These are phyloP conservation scores for Stramenopiles sp. DNA, from an alignment of 352 stramenopile species.

Conservation along the genomic window DNA sequence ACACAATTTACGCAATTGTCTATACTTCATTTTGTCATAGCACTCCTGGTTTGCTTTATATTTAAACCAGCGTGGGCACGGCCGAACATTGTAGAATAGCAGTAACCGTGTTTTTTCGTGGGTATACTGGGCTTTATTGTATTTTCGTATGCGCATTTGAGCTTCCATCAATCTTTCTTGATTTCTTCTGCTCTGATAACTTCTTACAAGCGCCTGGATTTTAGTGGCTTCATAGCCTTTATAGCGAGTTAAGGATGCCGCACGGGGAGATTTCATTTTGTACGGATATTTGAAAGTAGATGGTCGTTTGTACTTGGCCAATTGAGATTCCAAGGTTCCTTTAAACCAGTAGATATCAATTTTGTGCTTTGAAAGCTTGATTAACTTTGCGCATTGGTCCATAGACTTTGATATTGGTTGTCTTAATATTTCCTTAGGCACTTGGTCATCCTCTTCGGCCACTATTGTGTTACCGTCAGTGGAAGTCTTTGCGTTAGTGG, in stretches of 20 bases:
- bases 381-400: background rate
- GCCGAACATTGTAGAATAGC: background rate
- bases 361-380: background rate
- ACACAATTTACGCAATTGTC: no score
- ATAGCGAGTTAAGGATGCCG: background rate
- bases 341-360: conserved; percentile 4
- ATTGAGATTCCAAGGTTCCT: background rate
- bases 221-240: background rate
- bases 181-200: background rate
- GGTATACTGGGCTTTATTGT: background rate
- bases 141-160: background rate
- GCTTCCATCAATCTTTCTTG: background rate
- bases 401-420: background rate
- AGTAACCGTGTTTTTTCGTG: background rate
- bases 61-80: background rate
- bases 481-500: no score
- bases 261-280: background rate
- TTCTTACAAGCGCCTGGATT: background rate
- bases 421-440: background rate
- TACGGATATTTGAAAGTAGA: background rate
- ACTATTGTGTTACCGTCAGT: no score
- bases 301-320: background rate
- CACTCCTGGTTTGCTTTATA: background rate
- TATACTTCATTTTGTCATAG: no score
- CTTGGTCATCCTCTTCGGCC: background rate